These are phyloP conservation scores for Fusarium hostae DNA, from an alignment of 2,329 filamentous ascomycete genomes.

Conservation along the genomic window DNA sequence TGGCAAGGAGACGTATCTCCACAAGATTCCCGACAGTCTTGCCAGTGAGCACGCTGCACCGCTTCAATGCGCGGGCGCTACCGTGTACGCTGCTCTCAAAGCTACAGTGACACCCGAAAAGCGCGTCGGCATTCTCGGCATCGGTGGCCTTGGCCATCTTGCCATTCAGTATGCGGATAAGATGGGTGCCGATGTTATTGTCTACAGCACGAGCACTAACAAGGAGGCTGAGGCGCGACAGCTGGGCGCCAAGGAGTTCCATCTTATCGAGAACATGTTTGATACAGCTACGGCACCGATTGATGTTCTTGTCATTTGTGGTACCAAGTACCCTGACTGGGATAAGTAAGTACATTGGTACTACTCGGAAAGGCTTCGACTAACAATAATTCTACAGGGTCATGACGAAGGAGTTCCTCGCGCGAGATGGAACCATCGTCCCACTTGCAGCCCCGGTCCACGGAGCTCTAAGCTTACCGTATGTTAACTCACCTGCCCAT, in stretches of 20 bases:
- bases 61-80: slow-evolving; percentile 9
- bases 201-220: slow-evolving; percentile 11
- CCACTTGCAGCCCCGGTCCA: slow-evolving; percentile 1
- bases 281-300: background rate
- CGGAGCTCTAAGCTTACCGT: background rate
- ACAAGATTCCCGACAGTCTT: background rate
- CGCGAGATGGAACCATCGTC: background rate
- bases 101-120: slow-evolving; percentile 1
- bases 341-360: slow-evolving; percentile 30
- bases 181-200: background rate
- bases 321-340: slow-evolving; percentile 14
- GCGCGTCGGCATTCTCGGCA: slow-evolving; percentile 5
- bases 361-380: rapidly evolving
- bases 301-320: slow-evolving; percentile 11
- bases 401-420: slow-evolving; percentile 10
- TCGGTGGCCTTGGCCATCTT: slow-evolving; percentile 6
- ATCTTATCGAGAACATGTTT: background rate
- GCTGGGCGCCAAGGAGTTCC: slow-evolving; percentile 2
- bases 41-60: slow-evolving; percentile 14
- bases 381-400: rapidly evolving
- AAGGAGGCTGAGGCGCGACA: background rate
- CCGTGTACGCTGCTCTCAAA: slow-evolving; percentile 9
- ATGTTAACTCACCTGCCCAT: rapidly evolving
- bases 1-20: slow-evolving; percentile 7
- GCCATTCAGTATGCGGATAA: slow-evolving; percentile 12